Percentiles rank a stretch among this genome's conserved stretches.
phyloP scores from a whole-genome alignment of 768 basidiomycete genomes.

The Leccinum disarticulatum region DNA sequence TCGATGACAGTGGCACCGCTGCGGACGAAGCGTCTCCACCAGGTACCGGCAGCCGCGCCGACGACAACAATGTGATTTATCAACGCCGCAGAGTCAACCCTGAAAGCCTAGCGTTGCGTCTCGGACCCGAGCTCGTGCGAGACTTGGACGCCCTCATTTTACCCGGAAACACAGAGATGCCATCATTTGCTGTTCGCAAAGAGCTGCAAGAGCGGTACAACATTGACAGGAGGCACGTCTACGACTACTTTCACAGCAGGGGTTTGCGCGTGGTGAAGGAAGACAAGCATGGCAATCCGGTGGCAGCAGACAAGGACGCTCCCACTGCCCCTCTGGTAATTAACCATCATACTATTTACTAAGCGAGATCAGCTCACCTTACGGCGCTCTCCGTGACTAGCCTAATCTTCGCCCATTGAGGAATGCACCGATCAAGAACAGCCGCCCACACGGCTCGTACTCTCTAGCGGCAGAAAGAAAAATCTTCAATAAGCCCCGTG shows the following conservation, averaged over 20 bases:
- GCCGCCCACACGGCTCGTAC: slow-evolving; percentile 20
- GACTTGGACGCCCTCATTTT: slow-evolving; percentile 72
- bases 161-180: slow-evolving; percentile 73
- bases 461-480: slow-evolving; percentile 17
- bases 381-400: slow-evolving; percentile 11
- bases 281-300: slow-evolving; percentile 56
- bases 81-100: slow-evolving; percentile 59
- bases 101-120: slow-evolving; percentile 63
- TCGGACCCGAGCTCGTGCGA: slow-evolving; percentile 63
- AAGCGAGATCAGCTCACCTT: slow-evolving; percentile 13
- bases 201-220: slow-evolving; percentile 69
- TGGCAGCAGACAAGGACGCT: slow-evolving; percentile 23
- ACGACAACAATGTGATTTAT: slow-evolving; percentile 15
- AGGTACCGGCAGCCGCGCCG: slow-evolving; percentile 14
- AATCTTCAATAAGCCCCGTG: slow-evolving; percentile 22
- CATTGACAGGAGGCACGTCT: slow-evolving; percentile 72
- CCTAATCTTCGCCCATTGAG: slow-evolving; percentile 33
- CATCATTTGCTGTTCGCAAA: slow-evolving; percentile 65
- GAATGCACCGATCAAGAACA: slow-evolving; percentile 24
- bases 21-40: slow-evolving; percentile 7
- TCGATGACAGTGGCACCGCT: background rate
- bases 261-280: slow-evolving; percentile 65
- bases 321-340: slow-evolving; percentile 23
- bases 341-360: background rate
- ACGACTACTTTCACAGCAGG: slow-evolving; percentile 73